phyloP scores from a whole-genome alignment of 225 moss, liverwort and hornwort species.

The Pseudoscleropodium purum region DNA sequence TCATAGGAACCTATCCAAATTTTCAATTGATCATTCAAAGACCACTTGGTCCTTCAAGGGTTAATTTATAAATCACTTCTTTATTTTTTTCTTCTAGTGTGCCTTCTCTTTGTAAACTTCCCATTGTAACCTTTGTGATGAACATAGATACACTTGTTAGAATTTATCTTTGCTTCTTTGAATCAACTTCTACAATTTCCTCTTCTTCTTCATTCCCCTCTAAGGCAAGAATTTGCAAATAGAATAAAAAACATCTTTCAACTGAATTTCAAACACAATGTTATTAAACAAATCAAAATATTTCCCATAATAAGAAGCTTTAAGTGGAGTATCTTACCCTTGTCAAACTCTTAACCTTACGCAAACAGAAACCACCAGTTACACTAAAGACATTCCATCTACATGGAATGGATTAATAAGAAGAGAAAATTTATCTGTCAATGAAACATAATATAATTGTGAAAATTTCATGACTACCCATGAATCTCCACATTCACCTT shows the following conservation, averaged over 20 bases:
- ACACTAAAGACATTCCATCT: background rate
- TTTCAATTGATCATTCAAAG: background rate
- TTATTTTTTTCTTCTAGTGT: too few species aligned
- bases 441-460: background rate
- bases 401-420: too few species aligned
- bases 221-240: background rate
- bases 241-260: background rate
- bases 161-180: background rate
- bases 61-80: too few species aligned
- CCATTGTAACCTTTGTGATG: background rate
- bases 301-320: background rate
- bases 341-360: background rate
- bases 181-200: background rate
- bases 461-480: background rate
- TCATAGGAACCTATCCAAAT: background rate
- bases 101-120: background rate
- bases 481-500: background rate
- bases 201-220: background rate
- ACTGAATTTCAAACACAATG: background rate
- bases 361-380: background rate
- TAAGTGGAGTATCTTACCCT: too few species aligned
- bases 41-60: background rate
- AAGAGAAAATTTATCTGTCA: background rate
- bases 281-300: background rate
- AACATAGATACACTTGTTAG: background rate